Base-by-base conservation (phyloP, 768 basidiomycete genomes). In the Russula earlei region DNA sequence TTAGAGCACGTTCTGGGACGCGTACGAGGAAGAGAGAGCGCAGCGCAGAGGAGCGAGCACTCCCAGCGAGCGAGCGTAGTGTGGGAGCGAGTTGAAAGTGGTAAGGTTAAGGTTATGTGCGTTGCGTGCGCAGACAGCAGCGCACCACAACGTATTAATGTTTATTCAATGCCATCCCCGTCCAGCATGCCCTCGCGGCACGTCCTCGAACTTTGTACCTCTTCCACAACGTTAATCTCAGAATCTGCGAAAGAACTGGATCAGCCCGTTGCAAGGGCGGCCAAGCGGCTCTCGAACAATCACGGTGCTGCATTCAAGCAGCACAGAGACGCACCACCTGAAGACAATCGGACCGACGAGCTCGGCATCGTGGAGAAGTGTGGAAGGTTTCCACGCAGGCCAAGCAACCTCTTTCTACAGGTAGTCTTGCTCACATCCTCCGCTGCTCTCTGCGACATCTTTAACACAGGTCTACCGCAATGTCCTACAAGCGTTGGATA, bases 391-490 rank as follows among this genome's bases (percentile, higher is more conserved):
- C 75, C 78, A 6, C 65, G 68, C 42, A 70, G 76, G 34, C 82
- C 81, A 10, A 77, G 75, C 49, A 77, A 82, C 48, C 65, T 84
- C 27, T 86, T 85, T 63, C 69, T 85, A 47, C 78, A 78, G 71
- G 83, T 79, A 52, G 40, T 74, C 49, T 9, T 48, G 15, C 31
- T 15, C 10, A 42, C 17, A 48, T 12, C 42, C 60, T 24, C 45
- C 10, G n/a, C 42, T 5, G 36, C 51, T n/a, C 19, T 10, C 15
- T 7, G 19, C 44, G 22, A 49, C 14, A 14, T 4, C 33, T 43
- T 22, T 12, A 19, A 20, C n/a, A 31, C 20, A 84, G 82, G 78
- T 87, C 50, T 86, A 84, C 59, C 69, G 74, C 37, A 80, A 84
- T 48, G 75, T 81, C n/a, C 68, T 86, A 19, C 73, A 74, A n/a